These are phyloP conservation scores for Tagetes patula DNA, from an alignment of 129 eudicot genomes.

Conservation along the genomic window DNA sequence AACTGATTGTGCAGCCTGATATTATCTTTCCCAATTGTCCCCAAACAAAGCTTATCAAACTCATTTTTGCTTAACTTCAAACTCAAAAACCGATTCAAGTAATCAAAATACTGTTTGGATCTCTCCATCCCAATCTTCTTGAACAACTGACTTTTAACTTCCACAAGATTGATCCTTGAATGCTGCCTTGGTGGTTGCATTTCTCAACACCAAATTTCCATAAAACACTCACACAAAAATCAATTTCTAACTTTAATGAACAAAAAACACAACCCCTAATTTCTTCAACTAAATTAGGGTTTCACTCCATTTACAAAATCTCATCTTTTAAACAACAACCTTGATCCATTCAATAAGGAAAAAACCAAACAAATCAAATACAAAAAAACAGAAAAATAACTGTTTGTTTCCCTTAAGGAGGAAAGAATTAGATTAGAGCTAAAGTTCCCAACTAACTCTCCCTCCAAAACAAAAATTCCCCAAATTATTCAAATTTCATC, in stretches of 20 bases:
- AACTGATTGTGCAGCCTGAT: slow-evolving; percentile 80
- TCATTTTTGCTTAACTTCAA: slow-evolving; percentile 69
- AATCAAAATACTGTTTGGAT: slow-evolving; percentile 68
- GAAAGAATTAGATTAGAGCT: slow-evolving; percentile 37
- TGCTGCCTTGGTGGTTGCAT: slow-evolving; percentile 89
- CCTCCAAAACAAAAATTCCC: slow-evolving; percentile 66
- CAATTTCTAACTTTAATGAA: slow-evolving; percentile 17
- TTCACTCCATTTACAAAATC: slow-evolving; percentile 47
- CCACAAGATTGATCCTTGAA: slow-evolving; percentile 70
- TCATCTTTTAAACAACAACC: slow-evolving; percentile 41
- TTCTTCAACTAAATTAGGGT: slow-evolving; percentile 52
- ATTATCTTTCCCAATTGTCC: slow-evolving; percentile 80
- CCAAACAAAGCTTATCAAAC: slow-evolving; percentile 68
- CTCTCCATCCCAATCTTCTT: slow-evolving; percentile 79
- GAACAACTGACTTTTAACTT: slow-evolving; percentile 63
- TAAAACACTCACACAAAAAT: slow-evolving; percentile 32
- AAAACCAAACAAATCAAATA: slow-evolving; percentile 40
- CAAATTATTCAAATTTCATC: slow-evolving; percentile 39
- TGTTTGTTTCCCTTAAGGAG: slow-evolving; percentile 1
- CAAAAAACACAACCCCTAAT: slow-evolving; percentile 23
- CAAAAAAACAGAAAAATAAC: slow-evolving; percentile 15
- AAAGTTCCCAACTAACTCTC: slow-evolving; percentile 69
- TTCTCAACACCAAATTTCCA: slow-evolving; percentile 57
- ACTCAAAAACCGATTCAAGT: slow-evolving; percentile 60
- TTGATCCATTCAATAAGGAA: slow-evolving; percentile 36